Conservation (phyloP, 768 basidiomycete genomes). For the Lactarius sanguifluus region DNA sequence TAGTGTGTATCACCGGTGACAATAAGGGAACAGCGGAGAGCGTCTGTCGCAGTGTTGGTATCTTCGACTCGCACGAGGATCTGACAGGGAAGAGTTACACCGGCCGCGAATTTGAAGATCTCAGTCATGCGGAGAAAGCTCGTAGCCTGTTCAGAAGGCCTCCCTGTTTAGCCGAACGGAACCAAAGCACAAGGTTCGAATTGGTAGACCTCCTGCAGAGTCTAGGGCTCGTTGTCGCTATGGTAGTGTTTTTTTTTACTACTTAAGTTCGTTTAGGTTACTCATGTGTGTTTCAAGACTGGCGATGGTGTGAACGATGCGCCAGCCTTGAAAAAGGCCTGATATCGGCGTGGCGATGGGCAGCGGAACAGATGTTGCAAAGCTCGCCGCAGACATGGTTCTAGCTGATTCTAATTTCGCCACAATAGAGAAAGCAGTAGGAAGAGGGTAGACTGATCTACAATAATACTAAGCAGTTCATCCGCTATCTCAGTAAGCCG, state of each 20-base stretch:
- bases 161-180: constrained; percentile 92
- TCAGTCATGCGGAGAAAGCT: constrained; percentile 84
- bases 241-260: constrained; percentile 52
- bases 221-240: constrained; percentile 91
- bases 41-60: constrained; percentile 94
- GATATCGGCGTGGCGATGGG: constrained; percentile 99
- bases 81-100: constrained; percentile 95
- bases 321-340: constrained; percentile 92
- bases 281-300: constrained; percentile 51
- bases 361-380: constrained; percentile 97
- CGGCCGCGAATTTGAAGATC: constrained; percentile 83
- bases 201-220: constrained; percentile 92
- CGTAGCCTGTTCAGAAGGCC: constrained; percentile 80
- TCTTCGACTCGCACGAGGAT: constrained; percentile 85
- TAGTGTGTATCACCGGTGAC: constrained; percentile 97
- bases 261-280: constrained; percentile 4
- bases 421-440: constrained; percentile 92
- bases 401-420: constrained; percentile 96
- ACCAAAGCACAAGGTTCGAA: constrained; percentile 90
- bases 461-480: constrained; percentile 99
- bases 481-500: constrained; percentile 89
- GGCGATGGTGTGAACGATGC: constrained; percentile 99
- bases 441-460: constrained; percentile 98
- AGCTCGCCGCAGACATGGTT: constrained; percentile 98
- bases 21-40: constrained; percentile 98